These are phyloP conservation scores for Fusarium sp. DNA, from an alignment of 2,329 filamentous ascomycete species.

Conservation along the genomic window DNA sequence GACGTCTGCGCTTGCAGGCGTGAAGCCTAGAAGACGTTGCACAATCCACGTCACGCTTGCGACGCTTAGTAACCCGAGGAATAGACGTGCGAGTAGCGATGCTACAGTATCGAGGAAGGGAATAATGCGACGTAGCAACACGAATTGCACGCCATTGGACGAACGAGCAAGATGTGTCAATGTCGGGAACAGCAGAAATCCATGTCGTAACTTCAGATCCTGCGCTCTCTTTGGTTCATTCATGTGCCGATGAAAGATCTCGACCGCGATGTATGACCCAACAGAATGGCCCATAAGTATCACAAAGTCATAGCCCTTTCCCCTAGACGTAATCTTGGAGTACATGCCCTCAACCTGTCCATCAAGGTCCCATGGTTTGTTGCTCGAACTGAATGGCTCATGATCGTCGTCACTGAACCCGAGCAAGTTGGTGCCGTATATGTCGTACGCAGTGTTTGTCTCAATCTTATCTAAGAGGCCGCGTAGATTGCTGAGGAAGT, in stretches of 20 bases:
- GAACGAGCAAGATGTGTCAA: conserved; percentile 77
- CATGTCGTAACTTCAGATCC: conserved; percentile 61
- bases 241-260: conserved; percentile 71
- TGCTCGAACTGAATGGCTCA: conserved; percentile 56
- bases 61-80: conserved; percentile 59
- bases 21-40: conserved; percentile 60
- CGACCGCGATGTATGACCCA: conserved; percentile 77
- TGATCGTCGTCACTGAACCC: conserved; percentile 70
- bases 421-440: conserved; percentile 69
- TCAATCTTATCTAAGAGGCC: conserved; percentile 62
- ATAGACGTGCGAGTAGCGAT: conserved; percentile 55
- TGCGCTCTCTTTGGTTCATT: conserved; percentile 52
- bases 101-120: conserved; percentile 58
- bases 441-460: conserved; percentile 59
- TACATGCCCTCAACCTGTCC: conserved; percentile 64
- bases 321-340: conserved; percentile 53
- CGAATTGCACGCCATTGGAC: conserved; percentile 64
- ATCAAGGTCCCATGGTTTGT: conserved; percentile 64
- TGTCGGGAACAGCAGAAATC: conserved; percentile 79
- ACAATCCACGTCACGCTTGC: conserved; percentile 59
- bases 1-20: conserved; percentile 60
- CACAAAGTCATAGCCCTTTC: conserved; percentile 65
- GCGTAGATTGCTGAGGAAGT: conserved; percentile 72
- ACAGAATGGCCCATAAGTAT: conserved; percentile 81
- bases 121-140: conserved; percentile 54